Evolutionary conservation across 2,329 filamentous ascomycete species (phyloP).

Genomic region (Penicillium sclerotiorum): DNA sequence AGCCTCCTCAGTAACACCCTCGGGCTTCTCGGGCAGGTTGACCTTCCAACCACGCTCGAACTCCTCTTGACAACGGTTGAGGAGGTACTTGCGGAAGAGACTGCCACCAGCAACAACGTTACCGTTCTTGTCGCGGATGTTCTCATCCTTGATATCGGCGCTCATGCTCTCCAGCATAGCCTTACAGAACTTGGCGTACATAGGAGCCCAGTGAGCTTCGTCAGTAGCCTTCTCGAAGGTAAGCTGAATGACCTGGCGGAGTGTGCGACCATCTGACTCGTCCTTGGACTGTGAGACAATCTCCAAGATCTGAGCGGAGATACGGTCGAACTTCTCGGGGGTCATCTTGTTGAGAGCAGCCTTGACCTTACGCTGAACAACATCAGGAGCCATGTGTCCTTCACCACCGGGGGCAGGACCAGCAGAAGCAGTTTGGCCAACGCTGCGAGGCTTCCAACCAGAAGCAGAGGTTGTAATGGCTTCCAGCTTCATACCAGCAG

Average conservation of each 20-base stretch:
- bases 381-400: constrained; percentile 77
- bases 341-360: constrained; percentile 99
- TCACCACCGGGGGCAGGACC: constrained; percentile 54
- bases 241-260: constrained; percentile 97
- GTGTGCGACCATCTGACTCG: constrained; percentile 87
- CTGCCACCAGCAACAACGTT: constrained; percentile 89
- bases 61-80: constrained; percentile 98
- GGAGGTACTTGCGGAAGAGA: constrained; percentile 96
- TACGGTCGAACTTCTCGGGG: constrained; percentile 96
- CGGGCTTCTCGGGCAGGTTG: constrained; percentile 76
- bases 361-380: constrained; percentile 99
- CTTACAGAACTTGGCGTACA: constrained; percentile 99
- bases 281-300: constrained; percentile 96
- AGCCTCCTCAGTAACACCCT: constrained; percentile 71
- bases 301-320: constrained; percentile 86
- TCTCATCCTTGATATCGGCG: constrained; percentile 91
- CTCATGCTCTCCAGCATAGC: constrained; percentile 96
- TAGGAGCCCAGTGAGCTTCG: constrained; percentile 96
- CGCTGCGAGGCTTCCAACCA: constrained; percentile 87
- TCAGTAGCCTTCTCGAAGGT: constrained; percentile 99
- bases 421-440: constrained; percentile 54
- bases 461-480: constrained; percentile 70
- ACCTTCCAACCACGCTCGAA: constrained; percentile 97
- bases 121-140: constrained; percentile 85
- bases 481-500: constrained; percentile 78